These are phyloP conservation scores for Pleodorina starrii DNA, from an alignment of 139 green algal genomes.

Conservation along the genomic window DNA sequence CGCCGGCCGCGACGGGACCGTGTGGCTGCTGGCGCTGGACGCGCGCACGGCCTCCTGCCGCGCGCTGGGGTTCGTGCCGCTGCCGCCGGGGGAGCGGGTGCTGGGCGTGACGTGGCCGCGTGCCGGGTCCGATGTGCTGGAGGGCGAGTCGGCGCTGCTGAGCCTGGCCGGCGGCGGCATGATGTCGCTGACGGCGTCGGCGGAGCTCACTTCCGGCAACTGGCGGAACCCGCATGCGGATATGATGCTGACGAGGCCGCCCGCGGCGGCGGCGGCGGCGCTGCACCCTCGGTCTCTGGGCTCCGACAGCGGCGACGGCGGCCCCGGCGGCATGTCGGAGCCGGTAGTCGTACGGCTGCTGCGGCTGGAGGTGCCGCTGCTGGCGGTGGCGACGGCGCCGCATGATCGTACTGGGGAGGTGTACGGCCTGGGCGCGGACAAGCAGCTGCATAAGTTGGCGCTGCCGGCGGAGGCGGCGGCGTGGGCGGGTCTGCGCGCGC, in stretches of 20 bases:
- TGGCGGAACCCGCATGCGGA: constrained; percentile 39
- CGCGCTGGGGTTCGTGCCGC: constrained; percentile 37
- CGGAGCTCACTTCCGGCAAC: constrained; percentile 42
- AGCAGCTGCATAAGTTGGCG: constrained; percentile 55
- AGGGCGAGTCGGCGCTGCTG: constrained; percentile 42
- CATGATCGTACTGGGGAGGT: constrained; percentile 43
- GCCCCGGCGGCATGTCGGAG: not conserved
- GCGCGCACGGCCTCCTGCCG: not conserved
- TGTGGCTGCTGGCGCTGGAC: constrained; percentile 50
- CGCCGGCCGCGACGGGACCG: constrained; percentile 41
- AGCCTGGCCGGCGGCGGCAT: constrained; percentile 44
- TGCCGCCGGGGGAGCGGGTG: constrained; percentile 20
- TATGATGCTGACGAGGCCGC: constrained; percentile 37
- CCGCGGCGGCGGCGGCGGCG: not conserved
- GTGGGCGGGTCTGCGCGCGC: constrained; percentile 56
- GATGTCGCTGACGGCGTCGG: constrained; percentile 29
- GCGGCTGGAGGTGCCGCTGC: constrained; percentile 52
- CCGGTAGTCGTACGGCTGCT: constrained; percentile 43
- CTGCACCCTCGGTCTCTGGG: not conserved
- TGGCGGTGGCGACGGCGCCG: constrained; percentile 5
- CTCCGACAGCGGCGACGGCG: not conserved
- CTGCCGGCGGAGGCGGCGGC: constrained; percentile 49
- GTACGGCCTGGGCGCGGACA: constrained; percentile 54
- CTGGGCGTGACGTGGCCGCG: constrained; percentile 48
- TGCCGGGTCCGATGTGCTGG: constrained; percentile 22